A percentile compares a stretch with the other conserved stretches of the same genome.
Conservation (phyloP, 805 yeast species). For the Candida tibetensis region DNA sequence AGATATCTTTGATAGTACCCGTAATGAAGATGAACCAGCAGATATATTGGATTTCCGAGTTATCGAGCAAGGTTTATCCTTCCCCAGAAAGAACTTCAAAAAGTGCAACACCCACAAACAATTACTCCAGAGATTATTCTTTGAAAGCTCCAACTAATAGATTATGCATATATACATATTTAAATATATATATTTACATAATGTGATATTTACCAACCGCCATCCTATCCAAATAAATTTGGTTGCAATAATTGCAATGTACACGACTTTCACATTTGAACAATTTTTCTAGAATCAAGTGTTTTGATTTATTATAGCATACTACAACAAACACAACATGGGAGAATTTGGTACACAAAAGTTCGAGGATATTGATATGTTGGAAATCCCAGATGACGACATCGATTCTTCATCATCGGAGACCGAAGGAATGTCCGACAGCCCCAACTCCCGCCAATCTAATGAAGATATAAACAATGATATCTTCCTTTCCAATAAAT, state of each 20-base stretch:
- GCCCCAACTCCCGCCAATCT: conserved; percentile 7
- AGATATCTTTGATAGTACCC: background rate
- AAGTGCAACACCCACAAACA: conserved; percentile 1
- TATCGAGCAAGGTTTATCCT: background rate
- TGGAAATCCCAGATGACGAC: conserved; percentile 40
- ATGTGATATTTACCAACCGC: too few relatives aligned
- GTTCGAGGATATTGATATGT: conserved; percentile 41
- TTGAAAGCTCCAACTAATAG: conserved; percentile 1
- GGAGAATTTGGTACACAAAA: conserved; percentile 1
- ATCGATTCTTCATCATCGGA: conserved; percentile 16
- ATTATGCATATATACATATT: background rate
- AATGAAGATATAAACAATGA: conserved; percentile 1
- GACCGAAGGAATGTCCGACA: conserved; percentile 17
- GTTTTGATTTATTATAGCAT: background rate
- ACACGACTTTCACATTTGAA: background rate
- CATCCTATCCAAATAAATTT: background rate
- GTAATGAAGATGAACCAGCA: background rate
- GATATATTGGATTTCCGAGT: background rate
- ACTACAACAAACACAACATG: background rate
- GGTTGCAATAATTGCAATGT: background rate
- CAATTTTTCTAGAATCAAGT: background rate
- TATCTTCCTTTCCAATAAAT: conserved; percentile 12
- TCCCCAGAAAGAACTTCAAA: background rate
- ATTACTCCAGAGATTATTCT: conserved; percentile 2
- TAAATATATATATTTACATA: too few relatives aligned